phyloP scores from a whole-genome alignment of 2,329 filamentous ascomycete genomes.

The Phialemoniopsis sp. region DNA sequence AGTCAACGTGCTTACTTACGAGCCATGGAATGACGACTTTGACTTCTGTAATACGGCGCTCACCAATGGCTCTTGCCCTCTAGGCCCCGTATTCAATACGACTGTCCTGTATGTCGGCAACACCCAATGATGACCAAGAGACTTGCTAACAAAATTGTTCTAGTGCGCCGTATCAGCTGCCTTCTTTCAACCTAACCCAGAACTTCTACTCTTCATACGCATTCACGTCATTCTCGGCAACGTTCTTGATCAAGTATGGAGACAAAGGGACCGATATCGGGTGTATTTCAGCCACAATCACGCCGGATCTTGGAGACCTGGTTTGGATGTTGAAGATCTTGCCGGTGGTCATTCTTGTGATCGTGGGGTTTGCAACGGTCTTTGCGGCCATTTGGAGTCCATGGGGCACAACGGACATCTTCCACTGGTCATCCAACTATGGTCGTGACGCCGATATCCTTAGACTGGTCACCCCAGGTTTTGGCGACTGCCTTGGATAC shows the following conservation, averaged over 20 bases:
- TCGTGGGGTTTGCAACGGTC: conserved; percentile 78
- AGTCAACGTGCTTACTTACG: conserved; percentile 73
- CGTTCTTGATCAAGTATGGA: conserved; percentile 71
- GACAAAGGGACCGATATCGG: conserved; percentile 63
- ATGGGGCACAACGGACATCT: conserved; percentile 87
- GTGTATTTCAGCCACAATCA: conserved; percentile 79
- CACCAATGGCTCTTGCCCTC: conserved; percentile 65
- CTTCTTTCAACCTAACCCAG: conserved; percentile 69
- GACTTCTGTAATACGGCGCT: conserved; percentile 64
- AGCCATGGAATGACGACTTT: conserved; percentile 52
- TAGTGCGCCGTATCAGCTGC: conserved; percentile 43
- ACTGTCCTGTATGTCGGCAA: conserved; percentile 29
- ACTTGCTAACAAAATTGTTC: too few species aligned
- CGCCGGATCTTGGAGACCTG: conserved; percentile 73
- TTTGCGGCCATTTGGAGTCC: conserved; percentile 86
- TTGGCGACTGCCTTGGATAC: conserved; percentile 95
- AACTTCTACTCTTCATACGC: conserved; percentile 79
- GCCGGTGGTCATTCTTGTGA: conserved; percentile 71
- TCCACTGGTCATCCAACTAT: conserved; percentile 97
- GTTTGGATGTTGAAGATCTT: conserved; percentile 69
- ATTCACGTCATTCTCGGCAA: conserved; percentile 76
- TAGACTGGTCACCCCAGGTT: conserved; percentile 89
- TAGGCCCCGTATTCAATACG: conserved; percentile 65
- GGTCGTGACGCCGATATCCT: conserved; percentile 89
- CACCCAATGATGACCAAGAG: conserved; percentile 1